Percentiles rank a stretch among this genome's conserved stretches.
These are phyloP conservation scores for Colletotrichum agaves DNA, from an alignment of 2,329 filamentous ascomycete genomes.

Conservation along the genomic window DNA sequence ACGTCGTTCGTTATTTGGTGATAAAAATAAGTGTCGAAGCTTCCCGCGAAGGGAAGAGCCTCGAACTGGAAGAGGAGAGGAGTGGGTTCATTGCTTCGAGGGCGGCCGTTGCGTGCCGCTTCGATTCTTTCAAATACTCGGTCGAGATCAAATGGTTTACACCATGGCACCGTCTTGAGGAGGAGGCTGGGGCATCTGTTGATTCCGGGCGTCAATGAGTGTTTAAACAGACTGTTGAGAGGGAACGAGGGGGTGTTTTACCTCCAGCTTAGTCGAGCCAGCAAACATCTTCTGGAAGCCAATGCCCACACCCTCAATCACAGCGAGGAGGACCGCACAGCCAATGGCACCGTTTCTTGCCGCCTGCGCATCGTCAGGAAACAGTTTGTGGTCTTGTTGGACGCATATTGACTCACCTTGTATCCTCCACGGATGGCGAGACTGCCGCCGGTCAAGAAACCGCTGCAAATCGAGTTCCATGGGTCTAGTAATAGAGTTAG, in stretches of 20 bases:
- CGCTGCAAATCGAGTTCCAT: conserved; percentile 82
- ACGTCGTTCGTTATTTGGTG: conserved; percentile 11
- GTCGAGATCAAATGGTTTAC: conserved; percentile 38
- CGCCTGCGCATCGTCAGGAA: conserved; percentile 53
- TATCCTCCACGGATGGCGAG: conserved; percentile 91
- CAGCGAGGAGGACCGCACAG: conserved; percentile 91
- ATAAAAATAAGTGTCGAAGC: conserved; percentile 20
- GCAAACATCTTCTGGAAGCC: conserved; percentile 96
- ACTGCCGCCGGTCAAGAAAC: conserved; percentile 94
- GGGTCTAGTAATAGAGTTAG: not conserved
- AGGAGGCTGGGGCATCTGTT: conserved; percentile 46
- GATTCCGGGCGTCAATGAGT: conserved; percentile 22
- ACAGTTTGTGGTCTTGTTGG: not conserved
- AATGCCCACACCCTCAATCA: conserved; percentile 89
- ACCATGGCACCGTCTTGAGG: conserved; percentile 46
- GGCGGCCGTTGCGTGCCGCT: not conserved
- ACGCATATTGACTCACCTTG: conserved; percentile 55
- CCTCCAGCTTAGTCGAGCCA: conserved; percentile 85
- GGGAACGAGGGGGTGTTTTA: conserved; percentile 48
- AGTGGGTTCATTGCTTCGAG: conserved; percentile 12
- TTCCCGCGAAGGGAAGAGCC: not conserved
- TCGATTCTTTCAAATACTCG: conserved; percentile 1
- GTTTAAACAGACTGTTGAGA: fast-evolving
- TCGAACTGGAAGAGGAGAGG: conserved; percentile 33
- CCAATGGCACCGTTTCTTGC: conserved; percentile 96